Conservation (phyloP, 2,329 filamentous ascomycete genomes). For the Ceratocystiopsis minuta region DNA sequence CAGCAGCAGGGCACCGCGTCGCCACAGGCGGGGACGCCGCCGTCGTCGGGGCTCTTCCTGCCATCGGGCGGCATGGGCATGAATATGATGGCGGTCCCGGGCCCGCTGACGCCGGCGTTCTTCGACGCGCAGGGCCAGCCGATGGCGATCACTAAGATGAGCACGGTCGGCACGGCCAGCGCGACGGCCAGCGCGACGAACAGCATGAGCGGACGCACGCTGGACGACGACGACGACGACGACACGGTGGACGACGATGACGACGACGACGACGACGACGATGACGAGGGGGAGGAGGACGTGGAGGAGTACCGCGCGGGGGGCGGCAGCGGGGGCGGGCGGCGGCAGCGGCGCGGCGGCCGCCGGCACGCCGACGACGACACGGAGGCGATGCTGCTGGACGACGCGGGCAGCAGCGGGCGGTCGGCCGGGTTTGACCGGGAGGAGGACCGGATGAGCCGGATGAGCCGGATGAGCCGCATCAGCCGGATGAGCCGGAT, state of each 20-base stretch:
- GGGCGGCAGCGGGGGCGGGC: slow-evolving; percentile 25
- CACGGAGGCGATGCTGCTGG: slow-evolving; percentile 26
- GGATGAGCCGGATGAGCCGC: too few relatives aligned
- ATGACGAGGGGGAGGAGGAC: slow-evolving; percentile 30
- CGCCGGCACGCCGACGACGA: slow-evolving; percentile 5
- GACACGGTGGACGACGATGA: slow-evolving; percentile 22
- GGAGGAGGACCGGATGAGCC: too few relatives aligned
- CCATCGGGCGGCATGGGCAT: neutral
- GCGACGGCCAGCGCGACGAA: slow-evolving; percentile 83
- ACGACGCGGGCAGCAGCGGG: slow-evolving; percentile 26
- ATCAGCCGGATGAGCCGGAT: too few relatives aligned
- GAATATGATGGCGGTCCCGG: slow-evolving; percentile 4
- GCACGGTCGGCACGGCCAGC: slow-evolving; percentile 79
- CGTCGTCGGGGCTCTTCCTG: slow-evolving; percentile 19
- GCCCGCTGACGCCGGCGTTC: slow-evolving; percentile 44
- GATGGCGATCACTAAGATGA: slow-evolving; percentile 54
- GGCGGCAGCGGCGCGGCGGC: slow-evolving; percentile 16
- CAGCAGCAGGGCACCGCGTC: neutral
- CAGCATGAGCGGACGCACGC: slow-evolving; percentile 21
- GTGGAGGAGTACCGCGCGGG: slow-evolving; percentile 33
- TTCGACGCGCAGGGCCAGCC: slow-evolving; percentile 63
- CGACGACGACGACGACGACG: slow-evolving; percentile 37
- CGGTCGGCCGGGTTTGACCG: too few relatives aligned
- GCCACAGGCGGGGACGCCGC: slow-evolving; percentile 27
- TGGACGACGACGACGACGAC: slow-evolving; percentile 27